Base-by-base conservation (phyloP, 371 early-diverging fungal species). In the Apophysomyces sp. region DNA sequence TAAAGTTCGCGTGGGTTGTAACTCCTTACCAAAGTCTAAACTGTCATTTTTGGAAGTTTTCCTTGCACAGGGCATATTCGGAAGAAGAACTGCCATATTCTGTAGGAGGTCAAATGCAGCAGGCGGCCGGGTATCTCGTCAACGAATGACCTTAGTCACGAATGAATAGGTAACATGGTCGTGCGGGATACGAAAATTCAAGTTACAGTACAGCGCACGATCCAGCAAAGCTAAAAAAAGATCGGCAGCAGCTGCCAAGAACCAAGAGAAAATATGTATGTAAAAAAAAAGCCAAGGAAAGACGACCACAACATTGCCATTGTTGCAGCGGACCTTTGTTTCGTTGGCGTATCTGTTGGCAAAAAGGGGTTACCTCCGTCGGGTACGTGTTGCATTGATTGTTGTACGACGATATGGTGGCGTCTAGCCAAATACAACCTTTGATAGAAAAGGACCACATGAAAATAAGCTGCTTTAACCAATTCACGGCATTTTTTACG, bases 361-460 rank as follows among this genome's bases (percentile, higher is more conserved):
- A 11, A 21, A 44, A 44, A 21, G 21, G 49, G 49, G 49, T n/a
- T 1, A 4, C 21, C 49, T n/a, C 41, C 21, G 13, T 44, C 49
- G 21, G 21, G 21, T 44, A 44, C 49, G 49, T 44, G 49, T 44
- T 44, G 49, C 49, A 44, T 44, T 44, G 49, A 44, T 44, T 44
- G 49, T 44, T 44, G 49, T 44, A 44, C 49, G 49, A 44, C 49
- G 49, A 8, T 44, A 11, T 9, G 49, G 49, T 44, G 49, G 49
- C 49, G 49, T 44, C 49, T 44, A 44, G 18, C 21, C 21, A 9
- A 21, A 44, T 44, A 44, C 21, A 44, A 21, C 49, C 21, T 44
- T 44, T 21, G 24, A 44, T 44, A 44, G 49, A 44, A 44, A 44
- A 44, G 21, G 27, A 44, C n/a, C 49, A 44, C 49, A 44, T 44